Evolutionary conservation across 2,329 filamentous ascomycete genomes (phyloP), one percentile per base, ranked within the genome.

Genomic region (Zopfia rhizophila): DNA sequence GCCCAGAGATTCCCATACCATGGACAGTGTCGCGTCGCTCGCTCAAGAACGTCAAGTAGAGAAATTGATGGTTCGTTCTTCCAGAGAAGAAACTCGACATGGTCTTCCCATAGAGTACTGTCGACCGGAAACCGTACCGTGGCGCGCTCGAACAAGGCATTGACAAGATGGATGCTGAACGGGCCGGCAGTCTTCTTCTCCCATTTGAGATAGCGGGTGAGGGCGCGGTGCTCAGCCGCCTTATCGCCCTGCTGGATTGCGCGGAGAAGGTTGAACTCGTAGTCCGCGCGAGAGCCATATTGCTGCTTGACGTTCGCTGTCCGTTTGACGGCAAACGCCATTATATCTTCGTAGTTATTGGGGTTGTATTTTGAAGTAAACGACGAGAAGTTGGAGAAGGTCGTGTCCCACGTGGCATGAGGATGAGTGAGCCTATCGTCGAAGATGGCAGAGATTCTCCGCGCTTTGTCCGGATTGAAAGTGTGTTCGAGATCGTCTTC

Each of bases 1-100:
- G 90, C 90, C 94, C 94, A 99, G 5, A 99, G 80, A 19, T 84
- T 81, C 12, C 94, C 94, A 5, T 91, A 95, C 88, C 91, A 96
- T 2, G 94, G 92, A 60, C 93, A 96, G 71, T 97, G 94, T 30
- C 87, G 83, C 7, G 92, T 94, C 10, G 91, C 91, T 55, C 91
- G 84, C 60, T 91, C 86, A 2, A 95, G 78, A 5, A 93, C 82
- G 33, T 90, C 82, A 7, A 96, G 80, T 25, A 89, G 70, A 7
- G 76, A 73, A 4, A 76, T 70, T 58, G 68, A 58, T 71, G 75
- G 47, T 70, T 78, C 53, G 35, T 61, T 61, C 58, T 68, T 78
- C 72, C 77, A 77, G 37, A 82, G 75, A 11, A 94, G 74, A 55
- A 91, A 91, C 50, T 91, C 88, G 19, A 90, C 77, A 60, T 91